Evolutionary conservation across 2,329 filamentous ascomycete genomes (phyloP), one percentile per base, ranked within the genome.

Genomic region (Chalaropsis thielavioides): DNA sequence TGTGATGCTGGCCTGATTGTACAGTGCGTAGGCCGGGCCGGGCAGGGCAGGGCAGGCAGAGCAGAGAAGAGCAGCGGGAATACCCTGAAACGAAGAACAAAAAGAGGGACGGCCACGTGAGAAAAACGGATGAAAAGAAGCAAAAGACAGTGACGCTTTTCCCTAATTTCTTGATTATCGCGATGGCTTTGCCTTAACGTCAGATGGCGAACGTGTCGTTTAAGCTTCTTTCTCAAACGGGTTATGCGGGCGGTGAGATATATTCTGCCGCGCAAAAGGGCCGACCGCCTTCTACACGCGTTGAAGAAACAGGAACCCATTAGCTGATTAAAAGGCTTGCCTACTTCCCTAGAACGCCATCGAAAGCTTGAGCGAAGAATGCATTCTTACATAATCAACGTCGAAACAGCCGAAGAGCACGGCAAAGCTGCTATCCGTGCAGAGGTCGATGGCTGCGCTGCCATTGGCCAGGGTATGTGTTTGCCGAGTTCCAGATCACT

Each of bases 141-240:
- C 31, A 13, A 35, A 56, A 22, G n/a, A 46, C 24, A 13, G 51
- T 17, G 24, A n/a, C 24, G 27, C 51, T 56, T 35, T 56, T 56
- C 5, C 8, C 24, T 38, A 8, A 5, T 35, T 56, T 56, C 35
- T 56, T 19, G 2, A 22, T n/a, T 56, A 56, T 56, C 27, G 31
- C 31, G 51, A n/a, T 31, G 19, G 51, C 17, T 35, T 35, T 31
- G 51, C 51, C 51, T 56, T 63, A 38, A 56, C n/a, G 35, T 54
- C 38, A 46, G 43, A 65, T 59, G 61, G 51, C 56, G 64, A 66
- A 66, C 64, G 64, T 66, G 64, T 66, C 64, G 64, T 66, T 56
- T 66, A 66, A 66, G 58, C 35, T 60, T 56, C 62, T 24, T 35
- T 65, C 51, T 35, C 17, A 35, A 35, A 56, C 27, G 17, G 27